Conservation (phyloP, 179 eudicot species). For the Corrigiola litoralis region DNA sequence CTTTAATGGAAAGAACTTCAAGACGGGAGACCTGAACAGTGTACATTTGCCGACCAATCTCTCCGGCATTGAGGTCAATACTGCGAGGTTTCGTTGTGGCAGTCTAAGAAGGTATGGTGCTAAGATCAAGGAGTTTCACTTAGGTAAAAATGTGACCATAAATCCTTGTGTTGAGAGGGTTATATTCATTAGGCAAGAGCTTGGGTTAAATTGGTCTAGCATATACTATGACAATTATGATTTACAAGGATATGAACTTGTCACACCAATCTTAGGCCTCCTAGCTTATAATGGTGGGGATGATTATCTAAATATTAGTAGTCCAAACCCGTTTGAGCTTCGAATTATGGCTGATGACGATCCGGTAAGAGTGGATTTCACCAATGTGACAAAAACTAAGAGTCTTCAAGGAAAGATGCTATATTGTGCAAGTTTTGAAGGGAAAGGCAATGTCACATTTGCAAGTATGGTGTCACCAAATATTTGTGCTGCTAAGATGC, state of each 20-base stretch:
- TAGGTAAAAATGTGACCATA: slow-evolving; percentile 37
- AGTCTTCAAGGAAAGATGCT: slow-evolving; percentile 34
- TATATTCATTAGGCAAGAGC: slow-evolving; percentile 54
- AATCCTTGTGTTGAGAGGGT: slow-evolving; percentile 76
- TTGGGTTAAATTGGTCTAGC: slow-evolving; percentile 54
- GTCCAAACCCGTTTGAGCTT: slow-evolving; percentile 54
- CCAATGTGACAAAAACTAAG: slow-evolving; percentile 18
- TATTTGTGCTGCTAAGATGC: slow-evolving; percentile 48
- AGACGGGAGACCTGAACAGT: slow-evolving; percentile 49
- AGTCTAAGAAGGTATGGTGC: slow-evolving; percentile 81
- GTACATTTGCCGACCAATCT: slow-evolving; percentile 59
- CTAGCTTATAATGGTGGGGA: slow-evolving; percentile 74
- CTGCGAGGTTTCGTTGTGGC: slow-evolving; percentile 67
- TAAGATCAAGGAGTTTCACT: slow-evolving; percentile 50
- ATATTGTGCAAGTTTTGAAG: slow-evolving; percentile 64
- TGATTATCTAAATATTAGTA: slow-evolving; percentile 24
- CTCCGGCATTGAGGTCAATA: slow-evolving; percentile 49
- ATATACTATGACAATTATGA: slow-evolving; percentile 51
- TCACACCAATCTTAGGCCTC: slow-evolving; percentile 76
- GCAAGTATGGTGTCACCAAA: slow-evolving; percentile 43
- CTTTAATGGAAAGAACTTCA: slow-evolving; percentile 26
- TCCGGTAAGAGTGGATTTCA: slow-evolving; percentile 60
- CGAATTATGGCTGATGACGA: slow-evolving; percentile 35
- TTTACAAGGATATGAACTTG: slow-evolving; percentile 52
- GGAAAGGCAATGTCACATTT: slow-evolving; percentile 45